Evolutionary conservation across 2,329 filamentous ascomycete species (phyloP), one percentile per base, ranked within the genome.

Genomic region (Zasmidium angulare): DNA sequence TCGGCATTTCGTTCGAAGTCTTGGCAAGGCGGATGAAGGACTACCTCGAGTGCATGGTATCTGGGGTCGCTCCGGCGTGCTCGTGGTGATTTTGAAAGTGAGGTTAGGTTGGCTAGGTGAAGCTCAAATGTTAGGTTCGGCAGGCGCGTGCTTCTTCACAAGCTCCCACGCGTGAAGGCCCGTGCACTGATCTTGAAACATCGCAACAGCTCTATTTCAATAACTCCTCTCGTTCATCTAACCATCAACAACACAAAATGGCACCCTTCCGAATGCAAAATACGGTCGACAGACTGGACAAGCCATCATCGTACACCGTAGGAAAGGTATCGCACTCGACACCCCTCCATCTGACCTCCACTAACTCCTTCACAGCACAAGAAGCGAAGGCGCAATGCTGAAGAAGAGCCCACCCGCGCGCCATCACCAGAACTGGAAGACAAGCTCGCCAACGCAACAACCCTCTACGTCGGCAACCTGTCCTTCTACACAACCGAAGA

Each of bases 401-500:
- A 83, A 47, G 61, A 62, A 36, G 80, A 82, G 49, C 78, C 70
- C 53, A 63, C 77, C 26, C 79, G 73, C 43, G 78, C 78, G n/a
- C 69, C 74, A 55, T 76, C 76, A n/a, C 78, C 79, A 10, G 86
- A 89, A 46, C 78, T 84, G 48, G 87, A 91, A 61, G 91, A 96
- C 66, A 91, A 91, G 63, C 82, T 99, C 60, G 89, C 86, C 65
- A 83, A 95, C 74, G 92, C 95, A 46, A 93, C 93, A 9, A 99
- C 95, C 0, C 90, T 99, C 74, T 99, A 99, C 73, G 93, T 99
- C 50, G 95, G 95, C 70, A 99, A 99, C 76, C 82, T 99, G 85
- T 96, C 81, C 68, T 88, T 62, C 58, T 63, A 70, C 68, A 99
- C 95, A 22, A 99, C 95, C 58, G 95, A 99, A 76, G 95, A 99